phyloP scores from a whole-genome alignment of 306 rosid genomes.

The Sechiopsis laciniata region DNA sequence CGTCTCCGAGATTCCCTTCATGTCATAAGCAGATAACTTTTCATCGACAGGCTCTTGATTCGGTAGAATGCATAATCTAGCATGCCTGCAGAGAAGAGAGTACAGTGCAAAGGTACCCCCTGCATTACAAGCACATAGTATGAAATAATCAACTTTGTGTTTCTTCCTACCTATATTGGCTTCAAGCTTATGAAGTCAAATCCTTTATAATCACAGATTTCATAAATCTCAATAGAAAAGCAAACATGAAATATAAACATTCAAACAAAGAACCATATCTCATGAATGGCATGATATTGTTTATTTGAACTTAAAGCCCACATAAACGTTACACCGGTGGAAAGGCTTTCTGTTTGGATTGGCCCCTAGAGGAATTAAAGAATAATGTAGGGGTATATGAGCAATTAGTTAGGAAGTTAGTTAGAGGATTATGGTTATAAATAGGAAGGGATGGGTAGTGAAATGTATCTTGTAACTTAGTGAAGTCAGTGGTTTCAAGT shows the following conservation, averaged over 20 bases:
- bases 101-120: conserved; percentile 78
- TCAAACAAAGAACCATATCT: not conserved
- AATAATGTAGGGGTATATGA: no score
- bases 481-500: no score
- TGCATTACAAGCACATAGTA: conserved; percentile 32
- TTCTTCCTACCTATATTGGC: not conserved
- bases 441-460: no score
- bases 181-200: not conserved
- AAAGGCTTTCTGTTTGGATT: not conserved
- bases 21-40: conserved; percentile 38
- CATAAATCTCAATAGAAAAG: not conserved
- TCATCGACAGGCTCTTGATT: conserved; percentile 58
- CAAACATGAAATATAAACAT: not conserved
- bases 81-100: conserved; percentile 67
- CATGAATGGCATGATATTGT: not conserved
- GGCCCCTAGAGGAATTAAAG: no score
- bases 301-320: not conserved
- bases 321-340: not conserved
- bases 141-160: conserved; percentile 26
- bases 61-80: conserved; percentile 49
- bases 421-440: no score
- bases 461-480: no score
- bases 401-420: no score
- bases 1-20: conserved; percentile 37
- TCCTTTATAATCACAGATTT: not conserved